These are phyloP conservation scores for Diaporthe vexans DNA, from an alignment of 2,329 filamentous ascomycete species.

Conservation along the genomic window DNA sequence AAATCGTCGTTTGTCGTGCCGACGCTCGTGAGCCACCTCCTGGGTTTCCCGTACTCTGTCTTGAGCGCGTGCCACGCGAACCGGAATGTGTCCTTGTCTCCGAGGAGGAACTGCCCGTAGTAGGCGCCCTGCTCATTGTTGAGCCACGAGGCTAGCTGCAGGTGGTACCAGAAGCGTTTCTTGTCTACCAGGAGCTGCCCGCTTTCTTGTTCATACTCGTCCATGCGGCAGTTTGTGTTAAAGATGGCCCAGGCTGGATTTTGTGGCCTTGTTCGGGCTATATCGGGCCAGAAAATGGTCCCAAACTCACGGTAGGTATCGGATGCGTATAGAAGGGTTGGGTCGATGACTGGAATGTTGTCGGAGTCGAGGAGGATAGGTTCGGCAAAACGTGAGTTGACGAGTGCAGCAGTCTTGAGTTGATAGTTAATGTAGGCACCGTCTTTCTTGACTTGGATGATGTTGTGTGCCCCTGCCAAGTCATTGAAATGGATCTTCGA, in stretches of 20 bases:
- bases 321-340: neutral
- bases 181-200: slow-evolving; percentile 55
- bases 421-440: slow-evolving; percentile 10
- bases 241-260: slow-evolving; percentile 51
- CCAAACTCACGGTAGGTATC: slow-evolving; percentile 45
- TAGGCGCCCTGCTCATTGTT: slow-evolving; percentile 44
- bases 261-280: slow-evolving; percentile 49
- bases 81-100: slow-evolving; percentile 54
- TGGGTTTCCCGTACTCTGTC: slow-evolving; percentile 49
- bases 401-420: slow-evolving; percentile 11
- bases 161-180: slow-evolving; percentile 52
- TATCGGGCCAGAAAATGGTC: slow-evolving; percentile 55
- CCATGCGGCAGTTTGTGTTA: slow-evolving; percentile 50
- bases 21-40: slow-evolving; percentile 49
- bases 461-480: neutral
- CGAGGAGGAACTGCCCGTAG: slow-evolving; percentile 48
- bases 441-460: slow-evolving; percentile 6
- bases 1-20: slow-evolving; percentile 46
- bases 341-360: slow-evolving; percentile 20
- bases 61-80: slow-evolving; percentile 53
- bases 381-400: slow-evolving; percentile 9
- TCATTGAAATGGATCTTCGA: neutral
- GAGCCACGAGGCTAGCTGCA: slow-evolving; percentile 53
- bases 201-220: slow-evolving; percentile 53
- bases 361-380: slow-evolving; percentile 11